These are phyloP conservation scores for Penicillium sp. DNA, from an alignment of 2,329 filamentous ascomycete genomes.

Conservation along the genomic window DNA sequence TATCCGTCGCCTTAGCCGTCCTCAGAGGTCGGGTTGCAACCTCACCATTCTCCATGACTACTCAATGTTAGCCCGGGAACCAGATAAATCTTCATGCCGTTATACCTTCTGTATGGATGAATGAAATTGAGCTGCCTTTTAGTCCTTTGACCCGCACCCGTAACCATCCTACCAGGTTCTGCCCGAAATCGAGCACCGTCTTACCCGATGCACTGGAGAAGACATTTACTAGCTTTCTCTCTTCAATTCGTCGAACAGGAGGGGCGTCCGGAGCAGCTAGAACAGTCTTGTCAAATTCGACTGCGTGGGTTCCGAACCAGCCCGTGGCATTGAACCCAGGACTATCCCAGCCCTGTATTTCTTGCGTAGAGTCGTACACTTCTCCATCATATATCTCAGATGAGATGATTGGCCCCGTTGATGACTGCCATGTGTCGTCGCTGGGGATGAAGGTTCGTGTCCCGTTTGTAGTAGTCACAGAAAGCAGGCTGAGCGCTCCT, in stretches of 20 bases:
- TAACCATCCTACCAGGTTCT: constrained; percentile 61
- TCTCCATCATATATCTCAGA: constrained; percentile 60
- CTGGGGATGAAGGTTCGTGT: constrained; percentile 15
- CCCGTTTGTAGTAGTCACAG: constrained; percentile 11
- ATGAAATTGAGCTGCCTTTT: constrained; percentile 34
- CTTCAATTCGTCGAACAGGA: constrained; percentile 49
- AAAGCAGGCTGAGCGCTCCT: constrained; percentile 17
- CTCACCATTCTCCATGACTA: constrained; percentile 54
- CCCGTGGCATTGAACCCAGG: constrained; percentile 27
- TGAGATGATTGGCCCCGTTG: constrained; percentile 18
- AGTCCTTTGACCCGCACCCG: constrained; percentile 35
- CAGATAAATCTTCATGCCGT: not conserved
- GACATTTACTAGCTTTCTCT: constrained; percentile 32
- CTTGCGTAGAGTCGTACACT: constrained; percentile 49
- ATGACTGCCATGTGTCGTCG: constrained; percentile 21
- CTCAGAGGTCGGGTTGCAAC: constrained; percentile 43
- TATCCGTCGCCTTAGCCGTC: constrained; percentile 18
- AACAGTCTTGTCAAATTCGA: not conserved
- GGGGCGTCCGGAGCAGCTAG: constrained; percentile 40
- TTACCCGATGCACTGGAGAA: constrained; percentile 50
- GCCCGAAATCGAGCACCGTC: constrained; percentile 61
- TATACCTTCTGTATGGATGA: constrained; percentile 34
- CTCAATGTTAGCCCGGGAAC: constrained; percentile 20
- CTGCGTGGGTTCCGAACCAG: constrained; percentile 22
- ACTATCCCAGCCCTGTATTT: constrained; percentile 36